Evolutionary conservation across 805 yeast genomes (phyloP).

Genomic region (Nadsonia fulvescens): DNA sequence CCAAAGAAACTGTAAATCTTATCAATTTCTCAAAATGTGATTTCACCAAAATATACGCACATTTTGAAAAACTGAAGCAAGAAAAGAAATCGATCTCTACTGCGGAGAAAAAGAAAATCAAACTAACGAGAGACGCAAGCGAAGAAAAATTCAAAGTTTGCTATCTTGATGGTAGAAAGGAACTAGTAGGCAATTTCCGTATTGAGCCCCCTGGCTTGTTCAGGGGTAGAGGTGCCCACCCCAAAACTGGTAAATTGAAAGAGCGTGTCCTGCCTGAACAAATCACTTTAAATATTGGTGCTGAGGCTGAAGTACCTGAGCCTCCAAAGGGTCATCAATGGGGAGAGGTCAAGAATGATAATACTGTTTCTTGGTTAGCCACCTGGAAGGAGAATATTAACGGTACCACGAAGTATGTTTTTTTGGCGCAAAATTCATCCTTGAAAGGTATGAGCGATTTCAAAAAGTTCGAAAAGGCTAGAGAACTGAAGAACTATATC

Average conservation of each 20-base stretch:
- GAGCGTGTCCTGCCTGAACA: constrained; percentile 80
- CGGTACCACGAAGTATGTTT: constrained; percentile 67
- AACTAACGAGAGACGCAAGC: constrained; percentile 49
- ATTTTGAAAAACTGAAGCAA: constrained; percentile 52
- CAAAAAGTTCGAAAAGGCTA: constrained; percentile 85
- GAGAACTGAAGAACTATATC: constrained; percentile 60
- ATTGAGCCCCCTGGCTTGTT: constrained; percentile 94
- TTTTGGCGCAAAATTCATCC: constrained; percentile 81
- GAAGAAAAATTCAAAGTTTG: constrained; percentile 78
- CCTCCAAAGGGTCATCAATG: constrained; percentile 81
- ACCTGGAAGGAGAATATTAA: constrained; percentile 93
- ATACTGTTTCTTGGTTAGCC: constrained; percentile 87
- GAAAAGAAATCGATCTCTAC: constrained; percentile 50
- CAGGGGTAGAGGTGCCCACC: constrained; percentile 94
- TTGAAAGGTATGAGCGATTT: constrained; percentile 81
- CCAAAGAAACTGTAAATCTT: constrained; percentile 17
- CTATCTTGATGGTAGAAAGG: constrained; percentile 68
- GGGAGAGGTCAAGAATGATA: constrained; percentile 82
- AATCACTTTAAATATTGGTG: constrained; percentile 65
- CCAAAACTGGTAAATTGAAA: constrained; percentile 83
- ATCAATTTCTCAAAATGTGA: constrained; percentile 48
- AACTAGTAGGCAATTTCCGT: constrained; percentile 83
- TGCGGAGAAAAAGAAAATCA: constrained; percentile 59
- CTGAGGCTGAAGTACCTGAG: constrained; percentile 51
- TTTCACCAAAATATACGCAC: constrained; percentile 52